These are phyloP conservation scores for Colletotrichum eleusines DNA, from an alignment of 2,329 filamentous ascomycete species.

Conservation along the genomic window DNA sequence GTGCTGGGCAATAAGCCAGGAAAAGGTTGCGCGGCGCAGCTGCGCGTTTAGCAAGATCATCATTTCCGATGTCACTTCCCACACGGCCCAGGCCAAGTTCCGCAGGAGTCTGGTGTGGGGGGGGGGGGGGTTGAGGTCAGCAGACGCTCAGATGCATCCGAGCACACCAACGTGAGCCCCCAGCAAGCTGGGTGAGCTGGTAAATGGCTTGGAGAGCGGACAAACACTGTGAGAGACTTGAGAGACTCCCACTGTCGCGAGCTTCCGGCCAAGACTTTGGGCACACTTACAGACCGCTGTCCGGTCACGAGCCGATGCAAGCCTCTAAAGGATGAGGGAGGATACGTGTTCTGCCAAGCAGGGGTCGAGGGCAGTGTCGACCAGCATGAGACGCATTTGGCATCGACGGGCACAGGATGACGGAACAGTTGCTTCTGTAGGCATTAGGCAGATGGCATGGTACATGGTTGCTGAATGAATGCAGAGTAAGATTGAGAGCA, in stretches of 20 bases:
- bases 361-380: not conserved
- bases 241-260: constrained; percentile 24
- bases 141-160: constrained; percentile 26
- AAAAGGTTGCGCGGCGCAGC: constrained; percentile 23
- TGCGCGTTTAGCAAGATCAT: constrained; percentile 18
- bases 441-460: not conserved
- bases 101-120: constrained; percentile 22
- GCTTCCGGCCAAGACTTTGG: constrained; percentile 23
- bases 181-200: not conserved
- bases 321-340: not conserved
- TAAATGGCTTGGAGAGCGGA: not conserved
- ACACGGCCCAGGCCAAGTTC: constrained; percentile 12
- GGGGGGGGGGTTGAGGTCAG: constrained; percentile 25
- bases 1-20: constrained; percentile 6
- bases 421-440: not conserved
- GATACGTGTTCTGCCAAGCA: constrained; percentile 10
- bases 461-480: not conserved
- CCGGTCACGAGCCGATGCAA: constrained; percentile 26
- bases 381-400: not conserved
- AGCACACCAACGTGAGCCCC: constrained; percentile 1
- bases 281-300: constrained; percentile 28
- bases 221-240: constrained; percentile 34
- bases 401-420: constrained; percentile 20
- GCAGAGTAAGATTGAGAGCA: not conserved
- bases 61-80: constrained; percentile 4